Evolutionary conservation across 2,329 filamentous ascomycete genomes (phyloP), one percentile per base, ranked within the genome.

Genomic region (Magnaporthiopsis rhizophila): DNA sequence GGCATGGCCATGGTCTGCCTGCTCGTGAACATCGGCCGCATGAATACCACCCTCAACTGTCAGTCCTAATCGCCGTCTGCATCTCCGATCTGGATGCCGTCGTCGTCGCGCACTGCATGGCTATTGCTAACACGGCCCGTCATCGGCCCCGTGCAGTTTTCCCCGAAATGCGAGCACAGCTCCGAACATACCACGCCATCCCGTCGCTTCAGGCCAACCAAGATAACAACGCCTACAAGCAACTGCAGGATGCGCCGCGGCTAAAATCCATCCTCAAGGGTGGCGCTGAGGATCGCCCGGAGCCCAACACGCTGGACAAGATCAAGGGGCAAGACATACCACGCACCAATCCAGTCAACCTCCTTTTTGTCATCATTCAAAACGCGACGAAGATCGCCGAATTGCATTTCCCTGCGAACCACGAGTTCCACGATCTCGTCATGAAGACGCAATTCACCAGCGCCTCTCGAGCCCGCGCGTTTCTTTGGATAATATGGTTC

Each of bases 1-100:
- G 94, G 92, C 72, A 99, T 99, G 95, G 95, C 95, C 63, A 99
- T 99, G 95, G 94, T 99, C 65, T 99, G 95, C 77, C 80, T 99
- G 68, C 80, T 99, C 71, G 95, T 99, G 74, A 99, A 99, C 73
- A 91, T 99, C 68, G 95, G 95, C 65, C 85, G 95, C 68, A 99
- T 99, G 95, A 99, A 99, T 77, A 99, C 95, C 1, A 99, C 95
- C 0, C 81, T 99, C 61, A 99, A 99, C 73, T 98, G 93, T 97
- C 80, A 73, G 87, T 76, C 64, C 65, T 50, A 64, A 26, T 11
- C 65, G 45, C n/a, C 50, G 60, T 38, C 45, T 36, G 11, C 38
- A 30, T 56, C 60, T n/a, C 21, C 28, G 36, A 38, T 57, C 63
- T 21, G n/a, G 30, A 24, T 30, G n/a, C n/a, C 56, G 3, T 50